Percentiles rank a stretch among this genome's conserved stretches.
phyloP scores from a whole-genome alignment of 805 yeast species.

The Saturnispora quitensis region DNA sequence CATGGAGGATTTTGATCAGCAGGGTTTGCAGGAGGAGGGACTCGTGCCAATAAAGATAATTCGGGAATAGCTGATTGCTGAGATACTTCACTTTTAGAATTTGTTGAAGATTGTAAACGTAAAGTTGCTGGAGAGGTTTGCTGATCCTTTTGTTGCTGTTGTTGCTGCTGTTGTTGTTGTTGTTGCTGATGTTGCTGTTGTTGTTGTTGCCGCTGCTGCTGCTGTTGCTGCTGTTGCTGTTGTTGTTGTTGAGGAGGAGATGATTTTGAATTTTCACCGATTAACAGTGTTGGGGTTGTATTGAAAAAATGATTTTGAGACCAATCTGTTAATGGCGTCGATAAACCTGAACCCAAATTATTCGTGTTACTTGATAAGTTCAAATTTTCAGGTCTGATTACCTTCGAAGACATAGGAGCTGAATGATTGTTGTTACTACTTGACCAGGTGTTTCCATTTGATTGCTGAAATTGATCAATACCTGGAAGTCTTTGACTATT shows the following conservation, averaged over 20 bases:
- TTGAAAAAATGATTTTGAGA: constrained; percentile 9
- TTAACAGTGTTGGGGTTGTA: constrained; percentile 8
- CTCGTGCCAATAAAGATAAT: constrained; percentile 63
- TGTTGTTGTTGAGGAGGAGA: constrained; percentile 8
- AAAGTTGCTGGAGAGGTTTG: constrained; percentile 4
- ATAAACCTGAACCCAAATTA: not conserved
- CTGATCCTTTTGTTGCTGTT: constrained; percentile 8
- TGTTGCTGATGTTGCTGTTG: too few relatives aligned
- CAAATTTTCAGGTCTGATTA: constrained; percentile 9
- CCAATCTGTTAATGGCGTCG: constrained; percentile 12
- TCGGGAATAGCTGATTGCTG: constrained; percentile 38
- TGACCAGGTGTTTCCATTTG: constrained; percentile 8
- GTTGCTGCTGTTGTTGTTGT: constrained; percentile 10
- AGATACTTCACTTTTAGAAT: not conserved
- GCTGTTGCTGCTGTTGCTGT: too few relatives aligned
- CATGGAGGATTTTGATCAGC: constrained; percentile 99
- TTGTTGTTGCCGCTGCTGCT: constrained; percentile 9
- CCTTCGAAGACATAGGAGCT: constrained; percentile 10
- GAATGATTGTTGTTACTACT: constrained; percentile 4
- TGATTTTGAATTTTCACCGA: constrained; percentile 3
- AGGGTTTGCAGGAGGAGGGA: constrained; percentile 92
- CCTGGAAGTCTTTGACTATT: constrained; percentile 1
- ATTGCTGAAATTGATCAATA: constrained; percentile 1
- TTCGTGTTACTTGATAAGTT: not conserved
- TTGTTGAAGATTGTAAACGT: not conserved